Base-by-base conservation (phyloP, 768 basidiomycete genomes). In the Calocybe gangraenosa region DNA sequence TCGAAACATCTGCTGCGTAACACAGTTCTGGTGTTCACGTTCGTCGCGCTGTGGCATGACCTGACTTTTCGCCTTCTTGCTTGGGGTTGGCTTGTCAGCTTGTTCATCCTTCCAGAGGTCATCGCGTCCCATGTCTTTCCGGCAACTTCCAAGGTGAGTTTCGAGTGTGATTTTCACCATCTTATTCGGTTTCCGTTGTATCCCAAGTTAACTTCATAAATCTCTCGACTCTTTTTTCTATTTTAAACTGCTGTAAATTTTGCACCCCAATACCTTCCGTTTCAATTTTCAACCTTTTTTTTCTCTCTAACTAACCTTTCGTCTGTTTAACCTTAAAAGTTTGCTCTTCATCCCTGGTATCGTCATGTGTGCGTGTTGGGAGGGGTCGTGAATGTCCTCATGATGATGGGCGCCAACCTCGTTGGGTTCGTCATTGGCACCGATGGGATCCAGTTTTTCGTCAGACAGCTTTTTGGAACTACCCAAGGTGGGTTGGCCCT, bases 41-140 rank as follows among this genome's bases (percentile, higher is more conserved):
- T 99, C 57, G 94, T 97, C 18, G 95, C 96, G 0, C 67, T 99
- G 15, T 99, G 95, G 95, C 96, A 99, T 55, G 96, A 97, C 59
- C 73, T 97, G 1, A 87, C 88, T 0, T 84, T 95, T 62, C 74
- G 75, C 19, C 75, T 98, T 3, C 73, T 99, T 1, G 83, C 91
- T 1, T 99, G 94, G 94, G 95, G 96, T 2, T 98, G 96, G 96
- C 82, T 96, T 8, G 75, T 95, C 48, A 88, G 82, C 57, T 49
- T 95, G 37, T 96, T 99, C 64, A 83, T 99, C 49, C 49, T 92
- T 5, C 95, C 94, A 0, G 95, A 98, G 65, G 56, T 96, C 8
- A 46, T 76, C 0, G 88, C 82, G 1, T 64, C 70, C 8, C 75
- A 67, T 50, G 15, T 86, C 1, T 58, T 97, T 2, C 82, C 90